These are phyloP conservation scores for Teunomyces barrocoloradensis DNA, from an alignment of 805 yeast genomes.

Conservation along the genomic window DNA sequence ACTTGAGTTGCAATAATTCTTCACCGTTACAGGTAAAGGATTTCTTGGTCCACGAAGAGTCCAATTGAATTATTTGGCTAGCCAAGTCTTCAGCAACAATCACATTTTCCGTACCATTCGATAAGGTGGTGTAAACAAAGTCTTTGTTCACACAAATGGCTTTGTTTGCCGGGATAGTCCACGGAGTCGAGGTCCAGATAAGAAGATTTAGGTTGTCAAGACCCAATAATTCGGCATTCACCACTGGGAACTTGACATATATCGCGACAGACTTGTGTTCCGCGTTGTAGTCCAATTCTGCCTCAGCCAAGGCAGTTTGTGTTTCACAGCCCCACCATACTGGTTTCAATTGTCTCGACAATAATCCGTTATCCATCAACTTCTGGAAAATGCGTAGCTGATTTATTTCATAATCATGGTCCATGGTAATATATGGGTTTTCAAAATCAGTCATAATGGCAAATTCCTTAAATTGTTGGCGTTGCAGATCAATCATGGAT, in stretches of 20 bases:
- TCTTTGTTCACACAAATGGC: constrained; percentile 73
- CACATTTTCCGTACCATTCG: constrained; percentile 25
- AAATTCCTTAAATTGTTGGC: constrained; percentile 58
- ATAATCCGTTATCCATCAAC: constrained; percentile 62
- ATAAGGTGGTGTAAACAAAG: constrained; percentile 53
- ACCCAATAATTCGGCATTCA: constrained; percentile 5
- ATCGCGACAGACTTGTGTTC: constrained; percentile 67
- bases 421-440: constrained; percentile 69
- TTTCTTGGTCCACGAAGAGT: constrained; percentile 9
- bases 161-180: constrained; percentile 89
- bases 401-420: constrained; percentile 64
- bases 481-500: constrained; percentile 63
- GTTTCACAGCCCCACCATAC: constrained; percentile 98
- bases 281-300: constrained; percentile 86
- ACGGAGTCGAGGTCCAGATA: constrained; percentile 98
- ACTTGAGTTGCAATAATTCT: constrained; percentile 32
- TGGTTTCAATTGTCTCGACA: constrained; percentile 86
- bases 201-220: constrained; percentile 27
- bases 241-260: constrained; percentile 61
- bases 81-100: constrained; percentile 57
- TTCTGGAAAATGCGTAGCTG: constrained; percentile 71
- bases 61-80: constrained; percentile 32
- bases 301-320: constrained; percentile 92
- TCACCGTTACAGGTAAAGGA: constrained; percentile 19
- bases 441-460: constrained; percentile 86